These are phyloP conservation scores for Chamaecrista fasciculata DNA, from an alignment of 306 rosid species.

Conservation along the genomic window DNA sequence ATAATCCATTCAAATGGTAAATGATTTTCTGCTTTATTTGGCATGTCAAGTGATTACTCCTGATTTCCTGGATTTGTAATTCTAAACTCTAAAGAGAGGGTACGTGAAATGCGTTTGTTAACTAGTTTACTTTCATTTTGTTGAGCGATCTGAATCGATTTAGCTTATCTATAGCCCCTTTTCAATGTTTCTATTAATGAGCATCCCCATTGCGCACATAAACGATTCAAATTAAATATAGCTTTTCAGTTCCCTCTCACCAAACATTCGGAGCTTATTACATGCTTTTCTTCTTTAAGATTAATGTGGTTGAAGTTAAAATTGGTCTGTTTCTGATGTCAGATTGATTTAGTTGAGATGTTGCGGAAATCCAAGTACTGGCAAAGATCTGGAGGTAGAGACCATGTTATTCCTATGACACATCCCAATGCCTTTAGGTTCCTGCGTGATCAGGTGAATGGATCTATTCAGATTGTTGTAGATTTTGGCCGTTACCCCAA, in stretches of 20 bases:
- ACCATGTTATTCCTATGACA: constrained; percentile 89
- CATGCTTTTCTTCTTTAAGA: neutral
- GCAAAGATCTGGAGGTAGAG: constrained; percentile 80
- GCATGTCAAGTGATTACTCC: neutral
- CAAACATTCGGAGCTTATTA: neutral
- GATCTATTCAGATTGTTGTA: constrained; percentile 85
- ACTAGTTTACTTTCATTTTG: neutral
- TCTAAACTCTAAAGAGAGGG: neutral
- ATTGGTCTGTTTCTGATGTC: constrained; percentile 37
- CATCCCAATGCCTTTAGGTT: constrained; percentile 99
- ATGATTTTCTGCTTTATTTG: neutral
- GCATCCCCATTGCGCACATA: neutral
- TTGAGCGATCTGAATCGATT: neutral
- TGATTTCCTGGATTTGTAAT: neutral
- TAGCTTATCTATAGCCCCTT: neutral
- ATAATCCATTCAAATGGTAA: neutral
- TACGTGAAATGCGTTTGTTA: neutral
- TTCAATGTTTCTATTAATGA: neutral
- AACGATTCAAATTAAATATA: neutral
- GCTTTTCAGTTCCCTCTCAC: neutral
- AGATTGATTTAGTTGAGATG: constrained; percentile 71
- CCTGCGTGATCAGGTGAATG: constrained; percentile 70
- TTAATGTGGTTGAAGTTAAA: constrained; percentile 26
- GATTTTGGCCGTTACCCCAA: constrained; percentile 91
- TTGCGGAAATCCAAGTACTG: constrained; percentile 71